Evolutionary conservation across 352 stramenopile species (phyloP).

Genomic region (Elongisporangium undulatum): DNA sequence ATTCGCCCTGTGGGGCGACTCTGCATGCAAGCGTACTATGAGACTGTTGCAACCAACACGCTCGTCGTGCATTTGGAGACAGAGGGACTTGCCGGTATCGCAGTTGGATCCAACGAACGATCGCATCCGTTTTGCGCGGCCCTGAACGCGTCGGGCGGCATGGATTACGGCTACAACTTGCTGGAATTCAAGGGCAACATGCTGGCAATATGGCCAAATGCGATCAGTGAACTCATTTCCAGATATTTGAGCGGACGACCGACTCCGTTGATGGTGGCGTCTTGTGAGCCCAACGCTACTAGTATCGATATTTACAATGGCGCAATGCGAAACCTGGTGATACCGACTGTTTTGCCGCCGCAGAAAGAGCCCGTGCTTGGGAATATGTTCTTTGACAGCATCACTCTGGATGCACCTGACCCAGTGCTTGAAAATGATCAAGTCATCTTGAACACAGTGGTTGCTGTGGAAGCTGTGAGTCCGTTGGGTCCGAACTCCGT

Average conservation of each 20-base stretch:
- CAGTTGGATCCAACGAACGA: slow-evolving; percentile 30
- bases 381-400: slow-evolving; percentile 59
- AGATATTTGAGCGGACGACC: slow-evolving; percentile 67
- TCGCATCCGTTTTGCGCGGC: slow-evolving; percentile 59
- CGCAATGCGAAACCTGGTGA: slow-evolving; percentile 69
- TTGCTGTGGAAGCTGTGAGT: slow-evolving; percentile 65
- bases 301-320: slow-evolving; percentile 65
- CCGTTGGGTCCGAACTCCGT: slow-evolving; percentile 54
- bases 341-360: slow-evolving; percentile 51
- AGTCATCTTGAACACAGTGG: slow-evolving; percentile 37
- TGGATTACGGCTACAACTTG: slow-evolving; percentile 65
- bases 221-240: slow-evolving; percentile 71
- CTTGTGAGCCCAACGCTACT: slow-evolving; percentile 53
- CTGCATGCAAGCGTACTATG: slow-evolving; percentile 61
- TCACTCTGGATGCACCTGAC: slow-evolving; percentile 42
- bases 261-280: slow-evolving; percentile 52
- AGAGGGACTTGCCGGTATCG: slow-evolving; percentile 25
- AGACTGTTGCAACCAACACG: slow-evolving; percentile 23
- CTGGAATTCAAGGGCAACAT: slow-evolving; percentile 66
- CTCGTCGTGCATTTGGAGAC: slow-evolving; percentile 58
- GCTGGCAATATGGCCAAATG: slow-evolving; percentile 46
- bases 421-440: slow-evolving; percentile 36
- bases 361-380: slow-evolving; percentile 56
- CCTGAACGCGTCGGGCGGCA: slow-evolving; percentile 8
- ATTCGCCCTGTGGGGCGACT: slow-evolving; percentile 59